Evolutionary conservation across 1,284 basidiomycete genomes (phyloP).

Genomic region (Apiotrichum veenhuisii): DNA sequence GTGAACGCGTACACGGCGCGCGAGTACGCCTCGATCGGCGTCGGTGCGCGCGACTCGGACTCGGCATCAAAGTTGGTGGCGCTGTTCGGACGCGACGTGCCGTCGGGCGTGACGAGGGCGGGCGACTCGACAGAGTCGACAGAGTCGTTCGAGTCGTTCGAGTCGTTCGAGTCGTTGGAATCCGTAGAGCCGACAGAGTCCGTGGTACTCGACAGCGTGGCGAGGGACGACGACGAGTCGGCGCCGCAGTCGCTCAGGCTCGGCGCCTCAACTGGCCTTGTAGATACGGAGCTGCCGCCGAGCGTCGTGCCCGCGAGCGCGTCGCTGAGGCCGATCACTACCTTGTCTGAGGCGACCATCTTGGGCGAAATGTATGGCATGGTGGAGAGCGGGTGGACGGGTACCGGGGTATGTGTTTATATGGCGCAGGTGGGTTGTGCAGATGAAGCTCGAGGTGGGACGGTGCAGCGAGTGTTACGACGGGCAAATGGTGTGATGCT

Average conservation of each 20-base stretch:
- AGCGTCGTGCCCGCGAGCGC: background rate
- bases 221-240: background rate
- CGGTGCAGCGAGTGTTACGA: no score
- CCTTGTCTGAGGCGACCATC: background rate
- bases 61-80: no score
- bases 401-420: background rate
- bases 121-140: background rate
- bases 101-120: no score
- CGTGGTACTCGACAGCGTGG: no score
- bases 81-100: no score
- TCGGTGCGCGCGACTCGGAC: no score
- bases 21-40: conserved; percentile 1
- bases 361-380: conserved; percentile 4
- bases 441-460: no score
- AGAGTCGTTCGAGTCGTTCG: background rate
- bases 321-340: background rate
- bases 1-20: conserved; percentile 6
- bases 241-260: background rate
- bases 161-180: background rate
- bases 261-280: background rate
- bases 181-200: no score
- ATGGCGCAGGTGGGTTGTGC: background rate
- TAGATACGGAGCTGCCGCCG: background rate
- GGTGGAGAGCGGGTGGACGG: background rate
- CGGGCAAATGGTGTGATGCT: no score